These are phyloP conservation scores for Diaporthe destruens DNA, from an alignment of 2,329 filamentous ascomycete genomes.

Conservation along the genomic window DNA sequence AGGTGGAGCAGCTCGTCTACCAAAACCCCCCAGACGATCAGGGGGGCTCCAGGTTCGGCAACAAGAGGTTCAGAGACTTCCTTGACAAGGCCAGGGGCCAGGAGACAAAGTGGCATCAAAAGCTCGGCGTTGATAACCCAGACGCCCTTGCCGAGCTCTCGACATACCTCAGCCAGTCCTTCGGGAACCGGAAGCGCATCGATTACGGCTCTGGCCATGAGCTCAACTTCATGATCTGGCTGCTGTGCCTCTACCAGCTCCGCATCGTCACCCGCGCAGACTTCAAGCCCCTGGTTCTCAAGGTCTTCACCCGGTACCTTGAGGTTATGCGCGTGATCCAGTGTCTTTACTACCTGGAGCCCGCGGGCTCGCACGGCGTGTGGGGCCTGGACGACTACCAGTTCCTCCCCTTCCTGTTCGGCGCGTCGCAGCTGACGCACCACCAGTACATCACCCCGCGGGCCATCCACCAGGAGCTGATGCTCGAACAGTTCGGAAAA, in stretches of 20 bases:
- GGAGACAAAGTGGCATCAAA: slow-evolving; percentile 71
- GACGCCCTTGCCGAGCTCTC: slow-evolving; percentile 77
- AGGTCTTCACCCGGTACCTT: slow-evolving; percentile 86
- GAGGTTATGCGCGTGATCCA: slow-evolving; percentile 89
- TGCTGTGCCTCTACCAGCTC: slow-evolving; percentile 91
- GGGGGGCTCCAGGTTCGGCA: slow-evolving; percentile 91
- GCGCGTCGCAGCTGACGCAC: slow-evolving; percentile 87
- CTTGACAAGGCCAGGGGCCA: slow-evolving; percentile 76
- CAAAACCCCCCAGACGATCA: slow-evolving; percentile 86
- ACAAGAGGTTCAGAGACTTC: slow-evolving; percentile 88
- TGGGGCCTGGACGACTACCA: slow-evolving; percentile 99
- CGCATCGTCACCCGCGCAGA: slow-evolving; percentile 72
- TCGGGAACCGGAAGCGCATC: slow-evolving; percentile 88
- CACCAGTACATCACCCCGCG: slow-evolving; percentile 85
- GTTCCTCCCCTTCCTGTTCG: slow-evolving; percentile 95
- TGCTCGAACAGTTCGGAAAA: slow-evolving; percentile 85
- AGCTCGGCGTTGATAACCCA: slow-evolving; percentile 64
- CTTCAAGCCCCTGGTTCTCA: slow-evolving; percentile 80
- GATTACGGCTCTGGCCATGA: slow-evolving; percentile 99
- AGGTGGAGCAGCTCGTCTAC: slow-evolving; percentile 75
- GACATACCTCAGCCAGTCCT: slow-evolving; percentile 84
- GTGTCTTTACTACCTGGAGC: slow-evolving; percentile 94
- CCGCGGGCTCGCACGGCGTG: slow-evolving; percentile 95
- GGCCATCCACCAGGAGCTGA: slow-evolving; percentile 88
- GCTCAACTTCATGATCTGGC: slow-evolving; percentile 96